These are phyloP conservation scores for Malus hybrid DNA, from an alignment of 331 rosid genomes.

Conservation along the genomic window DNA sequence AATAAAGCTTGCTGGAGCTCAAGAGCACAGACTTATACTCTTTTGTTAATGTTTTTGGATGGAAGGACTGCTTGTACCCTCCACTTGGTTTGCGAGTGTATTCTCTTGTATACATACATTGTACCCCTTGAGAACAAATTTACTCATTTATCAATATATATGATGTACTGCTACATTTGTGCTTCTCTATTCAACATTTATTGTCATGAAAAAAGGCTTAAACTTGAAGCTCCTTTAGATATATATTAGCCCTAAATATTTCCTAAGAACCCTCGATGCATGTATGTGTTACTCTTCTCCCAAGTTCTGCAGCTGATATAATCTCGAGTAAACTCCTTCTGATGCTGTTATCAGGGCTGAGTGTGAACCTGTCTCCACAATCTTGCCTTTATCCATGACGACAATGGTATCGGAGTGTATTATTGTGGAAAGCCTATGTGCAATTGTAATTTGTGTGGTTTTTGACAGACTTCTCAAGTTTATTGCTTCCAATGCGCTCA, in stretches of 20 bases:
- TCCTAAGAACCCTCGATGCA: neutral
- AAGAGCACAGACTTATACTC: neutral
- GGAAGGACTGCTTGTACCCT: neutral
- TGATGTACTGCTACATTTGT: neutral
- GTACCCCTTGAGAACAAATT: neutral
- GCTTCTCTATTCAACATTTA: slow-evolving; percentile 6
- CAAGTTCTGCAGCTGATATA: slow-evolving; percentile 55
- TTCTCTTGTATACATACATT: neutral
- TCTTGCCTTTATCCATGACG: slow-evolving; percentile 69
- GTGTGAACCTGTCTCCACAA: slow-evolving; percentile 75
- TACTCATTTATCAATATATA: neutral
- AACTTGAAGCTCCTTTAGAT: neutral
- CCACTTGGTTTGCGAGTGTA: neutral
- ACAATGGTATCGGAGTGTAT: slow-evolving; percentile 62
- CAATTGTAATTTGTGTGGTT: slow-evolving; percentile 71
- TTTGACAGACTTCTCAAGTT: slow-evolving; percentile 33
- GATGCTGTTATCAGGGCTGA: slow-evolving; percentile 39
- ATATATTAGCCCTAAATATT: slow-evolving; percentile 6
- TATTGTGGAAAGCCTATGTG: slow-evolving; percentile 83
- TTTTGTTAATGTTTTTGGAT: neutral
- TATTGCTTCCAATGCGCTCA: slow-evolving; percentile 56
- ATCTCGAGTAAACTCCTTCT: slow-evolving; percentile 66
- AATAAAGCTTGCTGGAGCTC: neutral
- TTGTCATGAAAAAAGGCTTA: neutral
- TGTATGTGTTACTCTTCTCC: slow-evolving; percentile 24